Base-by-base conservation (phyloP, 768 basidiomycete genomes). In the Mrakia frigida region DNA sequence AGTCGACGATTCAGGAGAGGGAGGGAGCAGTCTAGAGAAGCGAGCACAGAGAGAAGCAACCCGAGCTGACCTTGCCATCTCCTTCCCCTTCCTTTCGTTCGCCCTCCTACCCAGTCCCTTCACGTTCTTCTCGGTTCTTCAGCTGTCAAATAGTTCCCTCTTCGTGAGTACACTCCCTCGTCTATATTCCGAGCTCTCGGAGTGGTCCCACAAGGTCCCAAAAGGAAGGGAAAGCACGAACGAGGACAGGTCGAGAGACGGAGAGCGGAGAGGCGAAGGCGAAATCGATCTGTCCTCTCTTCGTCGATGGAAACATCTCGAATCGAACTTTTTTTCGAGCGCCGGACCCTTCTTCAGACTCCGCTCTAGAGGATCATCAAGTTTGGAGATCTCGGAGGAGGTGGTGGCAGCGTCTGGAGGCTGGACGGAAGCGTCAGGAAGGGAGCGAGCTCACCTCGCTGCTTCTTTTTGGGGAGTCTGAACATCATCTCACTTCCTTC, bases 71-170 rank as follows among this genome's bases (percentile, higher is more conserved):
- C 63, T 35, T 31, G 23, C 63, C 63, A 21, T 39, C 63, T 39
- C 63, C 33, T 23, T 39, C 28, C 35, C 33, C 63, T 65, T 65
- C n/a, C 63, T 23, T 31, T 31, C 63, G 18, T 61, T 61, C 60
- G 1, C 33, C n/a, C 28, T n/a, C 7, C 33, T 5, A 28, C 33
- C 33, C 60, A 28, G 28, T 33, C 39, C 39, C 67, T 69, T 31
- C 69, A 41, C 43, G 41, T 43, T 70, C 43, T 39, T n/a, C 31
- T 43, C 39, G 25, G 16, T 70, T 67, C 65, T 67, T 37, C 65
- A 23, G 23, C 33, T 67, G 65, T 35, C 35, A 16, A 28, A 67
- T 35, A 67, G 35, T 35, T 31, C 37, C 35, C 6, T 43, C 41
- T 43, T 25, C 25, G 35, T 67, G 65, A 37, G 35, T 37, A 1